Evolutionary conservation across 495 filamentous ascomycete species (phyloP), one percentile per base, ranked within the genome.

Genomic region (Sabuloglossum arenarium): DNA sequence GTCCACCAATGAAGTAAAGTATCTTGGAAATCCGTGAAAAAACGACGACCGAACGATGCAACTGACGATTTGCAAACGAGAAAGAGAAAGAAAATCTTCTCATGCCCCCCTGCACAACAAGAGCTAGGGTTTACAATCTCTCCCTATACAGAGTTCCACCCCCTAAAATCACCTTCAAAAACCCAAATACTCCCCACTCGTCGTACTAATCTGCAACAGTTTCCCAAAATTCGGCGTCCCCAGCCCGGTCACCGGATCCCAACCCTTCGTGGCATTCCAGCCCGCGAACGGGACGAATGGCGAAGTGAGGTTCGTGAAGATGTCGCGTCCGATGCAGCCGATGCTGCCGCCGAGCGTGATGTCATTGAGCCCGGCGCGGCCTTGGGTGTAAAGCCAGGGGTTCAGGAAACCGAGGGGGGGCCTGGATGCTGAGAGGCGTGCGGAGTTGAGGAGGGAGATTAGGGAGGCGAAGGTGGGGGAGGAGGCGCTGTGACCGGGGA

Each of bases 321-420:
- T 70, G 29, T 65, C 62, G 4, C 63, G 61, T 0, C 72, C 75
- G 42, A 72, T 71, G 60, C 84, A 88, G 0, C 84, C 84, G 0
- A 68, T 72, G 34, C 76, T 79, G 5, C 74, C 75, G 0, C 81
- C 81, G 11, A 62, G 52, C 3, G 70, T 71, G 50, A 89, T 78
- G 60, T 89, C 85, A 14, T 74, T 85, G 53, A 87, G 67, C 0
- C 70, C 80, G 10, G 65, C 56, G 43, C 67, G 65, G 11, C 70
- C 78, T 6, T 59, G 66, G 10, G 68, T 68, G 67, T 87, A 88
- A 28, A 88, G 61, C 79, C 79, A 85, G 0, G 83, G 84, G 63
- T 89, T 88, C 31, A 87, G 61, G 70, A 86, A 88, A 0, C 85
- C 85, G 54, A 88, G 63, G 0, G 75, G 66, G 0, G 76, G 68